A percentile compares a stretch with the other conserved stretches of the same genome.
Evolutionary conservation across 2,329 filamentous ascomycete genomes (phyloP).

Genomic region (Orbilia javanica): DNA sequence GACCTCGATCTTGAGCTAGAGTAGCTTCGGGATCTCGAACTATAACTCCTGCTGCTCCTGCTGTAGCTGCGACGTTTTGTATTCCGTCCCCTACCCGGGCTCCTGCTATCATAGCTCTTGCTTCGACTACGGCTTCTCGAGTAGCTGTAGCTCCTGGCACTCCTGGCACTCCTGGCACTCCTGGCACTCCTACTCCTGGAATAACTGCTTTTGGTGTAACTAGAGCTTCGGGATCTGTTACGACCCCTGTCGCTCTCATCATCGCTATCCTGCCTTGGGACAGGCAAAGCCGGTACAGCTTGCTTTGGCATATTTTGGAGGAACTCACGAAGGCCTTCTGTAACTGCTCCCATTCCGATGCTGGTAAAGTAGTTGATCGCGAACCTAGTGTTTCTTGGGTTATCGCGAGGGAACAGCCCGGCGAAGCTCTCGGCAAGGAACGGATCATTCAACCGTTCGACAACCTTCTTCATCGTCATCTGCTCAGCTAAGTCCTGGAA

Average conservation of each 20-base stretch:
- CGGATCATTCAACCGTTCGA: conserved; percentile 81
- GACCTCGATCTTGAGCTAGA: conserved; percentile 66
- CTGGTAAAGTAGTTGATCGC: conserved; percentile 99
- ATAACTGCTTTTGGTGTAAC: conserved; percentile 41
- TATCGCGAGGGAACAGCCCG: conserved; percentile 90
- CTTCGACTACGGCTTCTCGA: conserved; percentile 59
- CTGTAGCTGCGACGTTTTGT: conserved; percentile 42
- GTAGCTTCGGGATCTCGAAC: conserved; percentile 68
- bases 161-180: conserved; percentile 44
- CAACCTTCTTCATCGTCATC: conserved; percentile 83
- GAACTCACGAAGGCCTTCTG: conserved; percentile 92
- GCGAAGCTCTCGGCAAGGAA: conserved; percentile 79
- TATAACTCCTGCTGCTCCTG: conserved; percentile 31
- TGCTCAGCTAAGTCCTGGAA: conserved; percentile 93
- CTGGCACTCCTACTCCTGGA: conserved; percentile 40
- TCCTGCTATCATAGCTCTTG: conserved; percentile 59
- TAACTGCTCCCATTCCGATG: conserved; percentile 93
- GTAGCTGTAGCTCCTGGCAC: conserved; percentile 58
- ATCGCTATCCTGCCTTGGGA: conserved; percentile 48
- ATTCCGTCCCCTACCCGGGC: conserved; percentile 68
- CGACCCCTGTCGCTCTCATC: conserved; percentile 45
- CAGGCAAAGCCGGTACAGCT: conserved; percentile 65
- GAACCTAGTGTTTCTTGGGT: conserved; percentile 90
- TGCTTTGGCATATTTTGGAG: conserved; percentile 92
- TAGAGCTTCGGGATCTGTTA: conserved; percentile 51